Conservation (phyloP, 148 eudicot genomes). For the Persicaria tinctoria region DNA sequence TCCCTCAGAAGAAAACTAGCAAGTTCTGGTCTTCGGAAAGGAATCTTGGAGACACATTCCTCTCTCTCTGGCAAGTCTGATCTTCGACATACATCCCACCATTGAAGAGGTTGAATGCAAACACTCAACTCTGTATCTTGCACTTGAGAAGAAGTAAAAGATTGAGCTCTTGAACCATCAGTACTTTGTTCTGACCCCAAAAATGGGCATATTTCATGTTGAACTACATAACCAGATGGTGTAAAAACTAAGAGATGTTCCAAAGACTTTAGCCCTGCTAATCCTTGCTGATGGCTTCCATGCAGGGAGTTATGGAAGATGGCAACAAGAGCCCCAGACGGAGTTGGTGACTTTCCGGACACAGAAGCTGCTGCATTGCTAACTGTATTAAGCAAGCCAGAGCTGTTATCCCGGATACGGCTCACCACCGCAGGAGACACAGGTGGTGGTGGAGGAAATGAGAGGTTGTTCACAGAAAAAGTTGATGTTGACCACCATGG, state of each 20-base stretch:
- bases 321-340: conserved; percentile 76
- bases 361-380: conserved; percentile 94
- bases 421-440: conserved; percentile 71
- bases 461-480: conserved; percentile 39
- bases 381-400: conserved; percentile 91
- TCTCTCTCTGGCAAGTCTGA: conserved; percentile 92
- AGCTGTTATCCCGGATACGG: conserved; percentile 69
- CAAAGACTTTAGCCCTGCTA: conserved; percentile 36
- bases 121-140: conserved; percentile 77
- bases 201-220: conserved; percentile 73
- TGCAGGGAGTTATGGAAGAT: conserved; percentile 49
- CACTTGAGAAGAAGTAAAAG: conserved; percentile 36
- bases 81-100: conserved; percentile 99
- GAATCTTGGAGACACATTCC: conserved; percentile 43
- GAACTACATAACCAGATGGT: conserved; percentile 83
- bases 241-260: conserved; percentile 81
- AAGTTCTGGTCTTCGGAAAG: conserved; percentile 33
- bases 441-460: conserved; percentile 63
- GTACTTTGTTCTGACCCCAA: conserved; percentile 52
- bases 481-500: conserved; percentile 94
- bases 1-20: conserved; percentile 17
- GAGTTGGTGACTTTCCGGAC: conserved; percentile 61
- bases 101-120: conserved; percentile 69
- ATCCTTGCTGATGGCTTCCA: conserved; percentile 17
- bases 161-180: conserved; percentile 35